Evolutionary conservation across 768 basidiomycete species (phyloP).

Genomic region (Leucogyrophana mollusca): DNA sequence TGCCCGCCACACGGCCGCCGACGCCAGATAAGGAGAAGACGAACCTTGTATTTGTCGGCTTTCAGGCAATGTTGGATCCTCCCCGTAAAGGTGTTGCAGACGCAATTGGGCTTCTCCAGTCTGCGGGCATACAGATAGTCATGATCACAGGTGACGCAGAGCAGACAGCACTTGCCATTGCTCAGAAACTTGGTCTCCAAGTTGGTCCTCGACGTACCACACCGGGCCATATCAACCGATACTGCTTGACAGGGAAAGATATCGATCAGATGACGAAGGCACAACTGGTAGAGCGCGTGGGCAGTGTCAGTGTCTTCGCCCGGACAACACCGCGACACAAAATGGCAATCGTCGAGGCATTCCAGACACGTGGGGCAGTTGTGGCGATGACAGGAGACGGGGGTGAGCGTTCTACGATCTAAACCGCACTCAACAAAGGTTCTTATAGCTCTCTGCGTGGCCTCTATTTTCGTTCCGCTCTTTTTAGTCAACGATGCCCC

Average conservation of each 20-base stretch:
- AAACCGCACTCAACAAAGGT: too few relatives aligned
- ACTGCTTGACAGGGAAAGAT: slow-evolving; percentile 75
- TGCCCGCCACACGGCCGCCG: slow-evolving; percentile 27
- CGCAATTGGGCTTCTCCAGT: slow-evolving; percentile 76
- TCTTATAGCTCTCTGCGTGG: background rate
- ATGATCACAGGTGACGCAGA: slow-evolving; percentile 99
- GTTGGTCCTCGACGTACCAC: slow-evolving; percentile 45
- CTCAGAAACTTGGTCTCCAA: slow-evolving; percentile 77
- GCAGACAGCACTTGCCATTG: slow-evolving; percentile 87
- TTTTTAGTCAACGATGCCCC: slow-evolving; percentile 88
- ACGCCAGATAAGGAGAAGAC: slow-evolving; percentile 34
- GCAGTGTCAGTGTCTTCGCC: slow-evolving; percentile 85
- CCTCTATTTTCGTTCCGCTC: background rate
- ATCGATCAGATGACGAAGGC: slow-evolving; percentile 82
- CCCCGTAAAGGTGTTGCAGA: slow-evolving; percentile 93
- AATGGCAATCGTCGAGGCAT: slow-evolving; percentile 95
- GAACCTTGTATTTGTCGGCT: slow-evolving; percentile 86
- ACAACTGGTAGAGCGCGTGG: slow-evolving; percentile 82
- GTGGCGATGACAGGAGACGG: slow-evolving; percentile 99
- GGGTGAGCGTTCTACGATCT: slow-evolving; percentile 45
- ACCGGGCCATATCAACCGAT: slow-evolving; percentile 27
- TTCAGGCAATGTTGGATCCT: slow-evolving; percentile 94
- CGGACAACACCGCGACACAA: slow-evolving; percentile 96
- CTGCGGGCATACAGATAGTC: slow-evolving; percentile 90
- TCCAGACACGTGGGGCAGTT: slow-evolving; percentile 83